These are phyloP conservation scores for Monilinia vaccinii-corymbosi DNA, from an alignment of 2,329 filamentous ascomycete species.

Conservation along the genomic window DNA sequence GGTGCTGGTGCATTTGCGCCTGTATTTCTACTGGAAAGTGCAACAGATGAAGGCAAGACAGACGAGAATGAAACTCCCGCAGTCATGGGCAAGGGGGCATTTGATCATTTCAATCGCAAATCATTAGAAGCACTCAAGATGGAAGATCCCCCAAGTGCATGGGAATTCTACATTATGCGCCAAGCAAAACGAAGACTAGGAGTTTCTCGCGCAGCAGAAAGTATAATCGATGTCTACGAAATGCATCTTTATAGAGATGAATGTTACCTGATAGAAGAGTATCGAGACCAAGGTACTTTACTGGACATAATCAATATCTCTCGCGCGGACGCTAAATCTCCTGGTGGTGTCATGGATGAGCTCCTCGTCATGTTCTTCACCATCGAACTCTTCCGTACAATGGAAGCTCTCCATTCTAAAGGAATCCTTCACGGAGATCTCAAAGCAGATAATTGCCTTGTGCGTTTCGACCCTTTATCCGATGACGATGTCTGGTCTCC, in stretches of 20 bases:
- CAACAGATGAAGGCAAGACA: conserved; percentile 40
- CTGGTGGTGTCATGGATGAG: conserved; percentile 73
- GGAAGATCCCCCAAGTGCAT: conserved; percentile 78
- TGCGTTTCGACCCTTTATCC: conserved; percentile 60
- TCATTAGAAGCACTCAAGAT: conserved; percentile 86
- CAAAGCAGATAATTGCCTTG: conserved; percentile 90
- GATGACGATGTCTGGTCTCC: conserved; percentile 41
- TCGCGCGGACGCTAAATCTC: conserved; percentile 52
- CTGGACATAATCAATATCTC: conserved; percentile 91
- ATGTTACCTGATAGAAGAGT: conserved; percentile 81
- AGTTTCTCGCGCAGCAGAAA: conserved; percentile 63
- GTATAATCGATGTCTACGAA: conserved; percentile 76
- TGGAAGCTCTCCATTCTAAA: conserved; percentile 76
- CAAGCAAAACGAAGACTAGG: conserved; percentile 70
- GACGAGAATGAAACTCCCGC: conserved; percentile 37
- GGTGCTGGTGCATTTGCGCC: conserved; percentile 92
- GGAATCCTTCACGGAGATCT: conserved; percentile 84
- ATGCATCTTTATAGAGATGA: conserved; percentile 89
- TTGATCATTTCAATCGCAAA: conserved; percentile 41
- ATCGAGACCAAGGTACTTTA: conserved; percentile 79
- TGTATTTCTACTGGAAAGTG: conserved; percentile 82
- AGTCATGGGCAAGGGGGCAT: conserved; percentile 53
- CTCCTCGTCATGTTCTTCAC: conserved; percentile 90
- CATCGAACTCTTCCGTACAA: conserved; percentile 79
- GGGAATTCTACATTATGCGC: conserved; percentile 96